Percentiles rank a stretch among this genome's conserved stretches.
phyloP scores from a whole-genome alignment of 2,329 filamentous ascomycete genomes.

The Pseudogymnoascus sp. region DNA sequence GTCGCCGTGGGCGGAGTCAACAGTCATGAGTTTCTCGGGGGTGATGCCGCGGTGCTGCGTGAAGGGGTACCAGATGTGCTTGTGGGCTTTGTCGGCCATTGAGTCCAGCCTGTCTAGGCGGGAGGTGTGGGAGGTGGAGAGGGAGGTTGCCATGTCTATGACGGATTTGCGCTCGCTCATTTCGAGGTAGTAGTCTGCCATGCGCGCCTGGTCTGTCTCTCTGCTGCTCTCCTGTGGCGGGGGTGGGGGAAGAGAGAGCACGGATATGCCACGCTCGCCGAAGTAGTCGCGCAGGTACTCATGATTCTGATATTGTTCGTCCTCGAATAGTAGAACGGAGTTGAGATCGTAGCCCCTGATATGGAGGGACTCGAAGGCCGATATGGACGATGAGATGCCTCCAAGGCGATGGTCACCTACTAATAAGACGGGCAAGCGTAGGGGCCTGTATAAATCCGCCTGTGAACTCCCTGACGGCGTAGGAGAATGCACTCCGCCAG shows the following conservation, averaged over 20 bases:
- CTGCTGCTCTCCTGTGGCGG: constrained; percentile 35
- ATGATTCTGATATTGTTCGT: constrained; percentile 60
- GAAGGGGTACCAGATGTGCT: constrained; percentile 78
- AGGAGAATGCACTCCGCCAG: constrained; percentile 74
- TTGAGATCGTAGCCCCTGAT: constrained; percentile 74
- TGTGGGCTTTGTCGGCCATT: constrained; percentile 54
- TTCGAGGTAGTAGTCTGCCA: constrained; percentile 57
- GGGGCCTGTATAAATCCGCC: constrained; percentile 66
- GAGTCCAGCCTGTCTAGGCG: constrained; percentile 52
- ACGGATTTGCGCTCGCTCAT: constrained; percentile 35
- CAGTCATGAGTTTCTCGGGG: constrained; percentile 58
- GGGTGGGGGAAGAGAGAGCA: constrained; percentile 51
- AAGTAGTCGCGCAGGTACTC: constrained; percentile 65
- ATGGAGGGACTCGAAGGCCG: constrained; percentile 69
- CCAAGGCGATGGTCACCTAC: constrained; percentile 70
- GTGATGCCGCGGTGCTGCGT: constrained; percentile 66
- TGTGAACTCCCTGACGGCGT: constrained; percentile 69
- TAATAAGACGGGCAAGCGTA: constrained; percentile 66
- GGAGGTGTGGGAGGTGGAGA: constrained; percentile 46
- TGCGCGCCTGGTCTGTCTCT: constrained; percentile 45
- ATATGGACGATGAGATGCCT: constrained; percentile 73
- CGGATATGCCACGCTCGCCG: constrained; percentile 46
- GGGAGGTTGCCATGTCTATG: constrained; percentile 39
- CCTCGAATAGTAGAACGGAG: constrained; percentile 60
- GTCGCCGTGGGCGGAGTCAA: constrained; percentile 75